A percentile compares a stretch with the other conserved stretches of the same genome.
Conservation (phyloP, 306 rosid genomes). For the Echinosophora koreensis region DNA sequence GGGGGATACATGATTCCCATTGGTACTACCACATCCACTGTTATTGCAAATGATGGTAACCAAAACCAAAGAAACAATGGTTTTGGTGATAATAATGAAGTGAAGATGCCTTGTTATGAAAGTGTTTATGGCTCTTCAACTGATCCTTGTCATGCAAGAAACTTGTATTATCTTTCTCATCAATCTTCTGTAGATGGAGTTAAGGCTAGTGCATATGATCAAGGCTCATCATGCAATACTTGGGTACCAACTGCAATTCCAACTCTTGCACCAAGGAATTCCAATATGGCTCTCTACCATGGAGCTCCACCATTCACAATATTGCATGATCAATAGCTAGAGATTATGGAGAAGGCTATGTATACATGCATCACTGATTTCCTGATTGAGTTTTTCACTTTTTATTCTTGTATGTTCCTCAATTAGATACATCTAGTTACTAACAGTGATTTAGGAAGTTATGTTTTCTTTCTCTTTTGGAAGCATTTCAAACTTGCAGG, state of each 20-base stretch:
- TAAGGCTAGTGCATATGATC: slow-evolving; percentile 49
- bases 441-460: slow-evolving; percentile 31
- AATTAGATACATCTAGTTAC: background rate
- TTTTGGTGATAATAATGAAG: slow-evolving; percentile 41
- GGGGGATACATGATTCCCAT: slow-evolving; percentile 54
- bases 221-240: slow-evolving; percentile 54
- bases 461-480: slow-evolving; percentile 10
- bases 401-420: slow-evolving; percentile 7
- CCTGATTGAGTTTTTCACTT: slow-evolving; percentile 35
- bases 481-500: slow-evolving; percentile 42
- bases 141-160: slow-evolving; percentile 48
- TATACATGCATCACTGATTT: slow-evolving; percentile 41
- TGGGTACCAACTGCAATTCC: slow-evolving; percentile 72
- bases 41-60: background rate
- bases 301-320: slow-evolving; percentile 62
- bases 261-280: slow-evolving; percentile 63
- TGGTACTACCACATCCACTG: slow-evolving; percentile 22
- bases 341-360: slow-evolving; percentile 33
- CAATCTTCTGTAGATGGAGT: slow-evolving; percentile 35
- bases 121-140: slow-evolving; percentile 42
- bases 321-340: slow-evolving; percentile 58
- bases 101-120: slow-evolving; percentile 31
- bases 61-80: slow-evolving; percentile 45
- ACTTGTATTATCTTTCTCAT: slow-evolving; percentile 53
- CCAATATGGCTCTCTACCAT: slow-evolving; percentile 49